Base-by-base conservation (phyloP, 495 filamentous ascomycete species). In the Bryoglossum gracile region DNA sequence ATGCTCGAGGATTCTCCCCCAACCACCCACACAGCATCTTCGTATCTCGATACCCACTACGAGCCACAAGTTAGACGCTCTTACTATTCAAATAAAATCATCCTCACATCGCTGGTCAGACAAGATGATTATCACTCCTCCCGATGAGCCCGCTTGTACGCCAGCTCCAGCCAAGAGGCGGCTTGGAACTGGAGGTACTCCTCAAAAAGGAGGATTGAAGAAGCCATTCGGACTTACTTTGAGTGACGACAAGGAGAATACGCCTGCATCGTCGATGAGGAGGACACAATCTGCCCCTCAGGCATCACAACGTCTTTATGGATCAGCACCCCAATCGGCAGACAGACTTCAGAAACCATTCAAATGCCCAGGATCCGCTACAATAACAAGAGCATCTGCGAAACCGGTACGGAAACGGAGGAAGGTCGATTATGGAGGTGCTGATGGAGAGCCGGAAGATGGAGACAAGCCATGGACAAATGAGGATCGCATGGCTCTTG, bases 391-490 rank as follows among this genome's bases (percentile, higher is more conserved):
- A 24, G 67, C 75, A n/a, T 85, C 84, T 1, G 86, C 87, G 8
- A 85, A 94, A 33, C 94, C 94, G 2, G 70, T 82, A 11, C 76
- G 92, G 30, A 99, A 99, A 65, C 73, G 82, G 55, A 76, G 89
- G 46, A 97, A 87, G 71, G 78, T 99, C 40, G 87, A 87, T 58
- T 99, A 99, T 67, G 77, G 78, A 30, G 86, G 82, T 36, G 86
- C 87, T 16, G 91, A 90, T 63, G 87, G 79, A 28, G 72, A 70
- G 24, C 76, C 74, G 11, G 84, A 86, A 51, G 75, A 79, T 22
- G 75, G 69, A 16, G 88, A 94, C 58, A 89, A 87, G 57, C 77
- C 85, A 33, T 95, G 87, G 65, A 86, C 86, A 36, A 94, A 92
- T 56, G 88, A 90, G 34, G 89, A 95, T 50, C 78, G 89, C 32